A percentile compares a stretch with the other conserved stretches of the same genome.
Evolutionary conservation across 2,329 filamentous ascomycete genomes (phyloP).

Genomic region (Fusarium udum): DNA sequence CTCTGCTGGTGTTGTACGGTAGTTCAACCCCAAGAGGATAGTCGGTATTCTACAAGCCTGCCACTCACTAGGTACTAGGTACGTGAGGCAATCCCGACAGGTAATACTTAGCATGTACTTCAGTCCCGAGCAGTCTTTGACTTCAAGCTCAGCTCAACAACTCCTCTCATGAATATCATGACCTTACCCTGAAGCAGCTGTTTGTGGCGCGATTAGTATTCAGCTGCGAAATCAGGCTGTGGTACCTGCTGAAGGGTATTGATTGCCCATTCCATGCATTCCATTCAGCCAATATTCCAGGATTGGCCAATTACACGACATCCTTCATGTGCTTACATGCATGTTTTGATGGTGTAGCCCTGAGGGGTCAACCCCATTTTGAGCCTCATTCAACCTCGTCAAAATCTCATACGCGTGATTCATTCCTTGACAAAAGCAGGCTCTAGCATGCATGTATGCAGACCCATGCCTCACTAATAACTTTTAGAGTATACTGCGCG

Average conservation of each 20-base stretch:
- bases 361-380: background rate
- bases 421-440: background rate
- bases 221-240: background rate
- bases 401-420: background rate
- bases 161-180: background rate
- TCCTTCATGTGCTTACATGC: background rate
- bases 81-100: background rate
- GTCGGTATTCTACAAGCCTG: background rate
- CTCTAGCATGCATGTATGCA: background rate
- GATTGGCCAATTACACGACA: background rate
- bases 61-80: background rate
- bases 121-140: background rate
- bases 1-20: background rate
- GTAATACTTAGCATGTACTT: background rate
- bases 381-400: background rate
- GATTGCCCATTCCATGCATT: background rate
- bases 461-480: background rate
- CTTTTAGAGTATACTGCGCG: background rate
- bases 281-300: background rate
- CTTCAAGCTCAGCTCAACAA: background rate
- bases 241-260: background rate
- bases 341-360: background rate
- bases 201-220: background rate
- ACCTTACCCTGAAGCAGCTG: background rate
- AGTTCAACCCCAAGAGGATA: background rate